Base-by-base conservation (phyloP, 2,329 filamentous ascomycete genomes). In the Colletotrichum falcatum region DNA sequence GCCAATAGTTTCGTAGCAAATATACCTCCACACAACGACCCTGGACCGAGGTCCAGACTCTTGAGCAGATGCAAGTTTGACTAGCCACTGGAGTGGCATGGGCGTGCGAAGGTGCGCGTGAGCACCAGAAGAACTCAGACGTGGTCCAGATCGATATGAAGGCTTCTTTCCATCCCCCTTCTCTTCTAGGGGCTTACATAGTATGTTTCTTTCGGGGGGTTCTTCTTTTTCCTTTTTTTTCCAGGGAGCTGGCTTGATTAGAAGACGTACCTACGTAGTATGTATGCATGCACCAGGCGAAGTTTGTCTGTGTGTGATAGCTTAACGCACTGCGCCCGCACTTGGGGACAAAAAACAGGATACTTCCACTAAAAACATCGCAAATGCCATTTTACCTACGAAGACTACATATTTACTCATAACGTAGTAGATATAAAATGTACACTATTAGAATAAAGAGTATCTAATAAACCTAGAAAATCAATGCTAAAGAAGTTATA, bases 1-100 rank as follows among this genome's bases (percentile, higher is more conserved):
- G 59, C n/a, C 44, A 61, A 33, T 51, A 61, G 46, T 30, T 44
- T 35, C 16, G 59, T 33, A 35, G 39, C 44, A 23, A 9, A 33
- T n/a, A 23, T 7, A 12, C 42, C 18, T 23, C 14, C 30, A 14
- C 39, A 48, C 42, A 35, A 26, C 26, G n/a, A 42, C 53, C 33
- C 12, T 55, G 12, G 12, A 26, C 20, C 53, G 26, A 35, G 9
- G 51, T 54, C 51, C 30, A 55, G 53, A 55, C 53, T 39, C 30
- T 37, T 11, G 12, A 39, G 53, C n/a, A 26, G n/a, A 37, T 39
- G 33, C 33, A 55, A 37, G 53, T 37, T 23, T 37, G 49, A 33
- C 49, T 53, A 53, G 28, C 18, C 18, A n/a, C 20, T 33, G 9
- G 28, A 28, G 28, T 33, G 28, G 49, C 12, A 20, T 55, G 30